phyloP scores from a whole-genome alignment of 768 basidiomycete species.

The Kwoniella newhampshirensis region DNA sequence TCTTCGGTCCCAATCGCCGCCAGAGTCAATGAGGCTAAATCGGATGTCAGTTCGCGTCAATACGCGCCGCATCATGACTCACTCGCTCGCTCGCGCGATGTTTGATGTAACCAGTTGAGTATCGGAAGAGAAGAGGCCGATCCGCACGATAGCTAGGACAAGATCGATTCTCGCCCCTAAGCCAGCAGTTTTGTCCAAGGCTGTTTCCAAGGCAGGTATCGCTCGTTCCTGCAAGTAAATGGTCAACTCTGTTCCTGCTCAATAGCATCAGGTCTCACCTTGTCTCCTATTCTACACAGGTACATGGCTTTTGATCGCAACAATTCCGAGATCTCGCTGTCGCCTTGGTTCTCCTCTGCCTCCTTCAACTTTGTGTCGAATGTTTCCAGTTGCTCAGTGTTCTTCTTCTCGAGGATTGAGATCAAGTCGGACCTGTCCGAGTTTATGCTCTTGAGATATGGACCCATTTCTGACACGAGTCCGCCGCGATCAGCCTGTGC shows the following conservation, averaged over 20 bases:
- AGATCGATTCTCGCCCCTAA: constrained; percentile 92
- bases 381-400: constrained; percentile 68
- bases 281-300: constrained; percentile 85
- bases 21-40: constrained; percentile 79
- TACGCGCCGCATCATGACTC: too few relatives aligned
- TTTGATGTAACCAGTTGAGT: constrained; percentile 68
- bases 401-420: constrained; percentile 65
- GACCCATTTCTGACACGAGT: constrained; percentile 71
- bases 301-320: constrained; percentile 81
- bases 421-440: constrained; percentile 61
- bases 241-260: constrained; percentile 9
- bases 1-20: constrained; percentile 96
- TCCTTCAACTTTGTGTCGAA: constrained; percentile 77
- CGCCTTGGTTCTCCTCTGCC: constrained; percentile 86
- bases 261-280: constrained; percentile 49
- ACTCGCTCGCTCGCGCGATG: constrained; percentile 79
- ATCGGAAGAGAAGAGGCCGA: constrained; percentile 87
- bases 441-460: constrained; percentile 59
- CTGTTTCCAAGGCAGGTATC: constrained; percentile 74
- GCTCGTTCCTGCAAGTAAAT: constrained; percentile 66
- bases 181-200: constrained; percentile 87
- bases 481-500: background rate
- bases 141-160: constrained; percentile 78
- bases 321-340: constrained; percentile 87
- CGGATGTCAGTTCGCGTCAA: background rate